These are phyloP conservation scores for Boletus calvinii DNA, from an alignment of 1,284 basidiomycete genomes.

Conservation along the genomic window DNA sequence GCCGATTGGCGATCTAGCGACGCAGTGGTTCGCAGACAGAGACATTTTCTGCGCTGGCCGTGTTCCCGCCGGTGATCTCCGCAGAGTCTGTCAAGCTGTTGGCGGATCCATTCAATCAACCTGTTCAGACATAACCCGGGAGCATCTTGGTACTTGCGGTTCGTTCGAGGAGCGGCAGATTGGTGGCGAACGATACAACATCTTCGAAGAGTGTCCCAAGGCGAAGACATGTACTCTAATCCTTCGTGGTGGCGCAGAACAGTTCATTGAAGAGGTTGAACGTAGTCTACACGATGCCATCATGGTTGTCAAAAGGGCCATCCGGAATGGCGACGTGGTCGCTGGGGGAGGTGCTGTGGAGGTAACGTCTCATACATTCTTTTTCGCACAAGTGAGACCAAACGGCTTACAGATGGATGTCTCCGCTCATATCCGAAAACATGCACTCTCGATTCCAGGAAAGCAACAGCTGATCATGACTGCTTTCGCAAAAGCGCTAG, in stretches of 20 bases:
- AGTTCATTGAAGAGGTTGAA: constrained; percentile 99
- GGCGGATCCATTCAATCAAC: constrained; percentile 96
- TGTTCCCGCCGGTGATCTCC: constrained; percentile 88
- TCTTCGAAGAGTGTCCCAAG: constrained; percentile 91
- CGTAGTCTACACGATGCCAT: constrained; percentile 97
- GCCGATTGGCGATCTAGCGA: constrained; percentile 97
- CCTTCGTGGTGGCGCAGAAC: constrained; percentile 95
- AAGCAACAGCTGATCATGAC: constrained; percentile 94
- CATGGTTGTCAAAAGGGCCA: constrained; percentile 98
- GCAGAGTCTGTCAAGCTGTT: constrained; percentile 93
- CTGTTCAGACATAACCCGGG: constrained; percentile 86
- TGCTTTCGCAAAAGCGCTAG: constrained; percentile 96
- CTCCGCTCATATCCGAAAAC: constrained; percentile 87
- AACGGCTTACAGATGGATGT: constrained; percentile 82
- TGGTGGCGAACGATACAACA: constrained; percentile 95
- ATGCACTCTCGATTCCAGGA: constrained; percentile 91
- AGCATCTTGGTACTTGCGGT: constrained; percentile 93
- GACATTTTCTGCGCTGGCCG: constrained; percentile 99
- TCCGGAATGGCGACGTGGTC: constrained; percentile 94
- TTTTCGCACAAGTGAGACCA: constrained; percentile 14
- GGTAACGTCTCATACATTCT: constrained; percentile 43
- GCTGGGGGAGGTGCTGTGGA: constrained; percentile 98
- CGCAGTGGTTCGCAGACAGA: constrained; percentile 99
- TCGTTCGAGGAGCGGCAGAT: constrained; percentile 94
- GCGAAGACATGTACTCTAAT: constrained; percentile 99